Percentiles rank a stretch among this genome's conserved stretches.
These are phyloP conservation scores for Sporopachydermia lactativora DNA, from an alignment of 805 yeast genomes.

Conservation along the genomic window DNA sequence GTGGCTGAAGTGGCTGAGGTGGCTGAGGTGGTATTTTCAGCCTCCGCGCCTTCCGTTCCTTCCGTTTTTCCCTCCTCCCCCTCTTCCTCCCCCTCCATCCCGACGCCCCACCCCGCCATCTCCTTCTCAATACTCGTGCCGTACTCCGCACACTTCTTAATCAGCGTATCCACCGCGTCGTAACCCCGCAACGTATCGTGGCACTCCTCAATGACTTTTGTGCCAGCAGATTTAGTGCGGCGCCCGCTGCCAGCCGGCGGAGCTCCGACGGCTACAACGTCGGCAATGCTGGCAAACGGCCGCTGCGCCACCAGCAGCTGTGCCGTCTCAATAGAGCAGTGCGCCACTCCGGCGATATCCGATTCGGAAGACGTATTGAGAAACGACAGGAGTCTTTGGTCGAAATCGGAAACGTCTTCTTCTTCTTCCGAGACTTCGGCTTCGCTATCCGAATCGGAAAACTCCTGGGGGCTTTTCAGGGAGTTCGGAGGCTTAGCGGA, in stretches of 20 bases:
- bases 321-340: conserved; percentile 54
- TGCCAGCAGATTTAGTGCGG: conserved; percentile 40
- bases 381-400: conserved; percentile 56
- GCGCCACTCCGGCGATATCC: conserved; percentile 72
- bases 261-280: conserved; percentile 45
- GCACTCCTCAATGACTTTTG: conserved; percentile 57
- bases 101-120: conserved; percentile 82
- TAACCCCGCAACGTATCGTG: conserved; percentile 69
- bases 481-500: no score
- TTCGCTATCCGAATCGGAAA: conserved; percentile 34
- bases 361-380: conserved; percentile 62
- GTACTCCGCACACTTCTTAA: conserved; percentile 65
- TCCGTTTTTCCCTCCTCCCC: conserved; percentile 61
- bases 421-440: conserved; percentile 24
- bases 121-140: conserved; percentile 60
- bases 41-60: conserved; percentile 21
- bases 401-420: conserved; percentile 31
- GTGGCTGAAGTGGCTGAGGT: no score
- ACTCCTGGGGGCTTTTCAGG: no score
- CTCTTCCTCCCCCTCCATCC: conserved; percentile 35
- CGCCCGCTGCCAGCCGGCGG: conserved; percentile 21
- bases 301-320: conserved; percentile 46
- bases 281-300: conserved; percentile 50
- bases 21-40: conserved; percentile 9
- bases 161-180: conserved; percentile 87